Base-by-base conservation (phyloP, 768 basidiomycete species). In the Terana coerulea region DNA sequence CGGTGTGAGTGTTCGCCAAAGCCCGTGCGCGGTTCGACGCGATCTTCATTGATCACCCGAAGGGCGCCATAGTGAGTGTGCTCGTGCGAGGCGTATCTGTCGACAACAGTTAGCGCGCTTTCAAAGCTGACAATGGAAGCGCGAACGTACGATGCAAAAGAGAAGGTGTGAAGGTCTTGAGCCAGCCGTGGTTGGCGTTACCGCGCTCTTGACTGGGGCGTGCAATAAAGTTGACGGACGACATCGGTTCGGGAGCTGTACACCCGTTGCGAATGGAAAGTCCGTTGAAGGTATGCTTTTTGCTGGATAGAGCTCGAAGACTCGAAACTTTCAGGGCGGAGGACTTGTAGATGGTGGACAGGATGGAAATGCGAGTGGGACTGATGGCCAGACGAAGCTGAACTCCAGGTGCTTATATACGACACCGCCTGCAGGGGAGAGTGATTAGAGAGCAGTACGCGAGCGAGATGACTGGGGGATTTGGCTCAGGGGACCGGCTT, bases 41-140 rank as follows among this genome's bases (percentile, higher is more conserved):
- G 84, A 59, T 93, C 91, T 67, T 97, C 94, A 70, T 97, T 97
- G 67, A 98, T 85, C 30, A 98, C 90, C 8, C 94, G 81, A 1
- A 98, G 78, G 14, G 80, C 60, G 1, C 94, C 90, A 57, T 81
- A 95, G 1, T 72, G 68, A 37, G 81, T 73, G 56, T 83, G 83
- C 1, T 70, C 47, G 7, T 63, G 56, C 40, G 86, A 84, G 34
- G 80, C 74, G 64, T 92, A 95, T n/a, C n/a, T n/a, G n/a, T n/a
- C n/a, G n/a, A n/a, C 10, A 40, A 2, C 37, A 10, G 52, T n/a
- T n/a, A n/a, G n/a, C n/a, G n/a, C n/a, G n/a, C n/a, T n/a, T n/a
- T n/a, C n/a, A n/a, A n/a, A n/a, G n/a, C n/a, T n/a, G n/a, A n/a
- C n/a, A n/a, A n/a, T n/a, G n/a, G n/a, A n/a, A n/a, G n/a, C n/a